phyloP scores from a whole-genome alignment of 1,139 yeast genomes.

The Zygotorulaspora mrakii region DNA sequence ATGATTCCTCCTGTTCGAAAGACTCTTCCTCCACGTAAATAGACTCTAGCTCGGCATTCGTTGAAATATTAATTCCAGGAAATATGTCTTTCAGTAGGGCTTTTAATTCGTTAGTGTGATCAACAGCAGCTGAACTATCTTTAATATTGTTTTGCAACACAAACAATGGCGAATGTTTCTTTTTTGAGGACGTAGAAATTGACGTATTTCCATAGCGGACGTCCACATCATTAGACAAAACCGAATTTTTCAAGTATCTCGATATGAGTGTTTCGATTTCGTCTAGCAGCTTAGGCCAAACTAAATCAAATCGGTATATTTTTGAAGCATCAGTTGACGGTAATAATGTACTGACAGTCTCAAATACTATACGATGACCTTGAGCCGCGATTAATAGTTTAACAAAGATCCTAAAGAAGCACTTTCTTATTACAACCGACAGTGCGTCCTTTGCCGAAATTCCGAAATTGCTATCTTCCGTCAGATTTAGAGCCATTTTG shows the following conservation, averaged over 20 bases:
- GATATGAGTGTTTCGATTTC: slow-evolving; percentile 51
- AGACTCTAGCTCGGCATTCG: slow-evolving; percentile 37
- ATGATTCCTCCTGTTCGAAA: slow-evolving; percentile 55
- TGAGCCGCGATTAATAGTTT: slow-evolving; percentile 64
- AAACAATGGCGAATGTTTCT: slow-evolving; percentile 40
- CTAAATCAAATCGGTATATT: slow-evolving; percentile 46
- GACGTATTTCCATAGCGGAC: slow-evolving; percentile 10
- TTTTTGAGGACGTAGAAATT: slow-evolving; percentile 16
- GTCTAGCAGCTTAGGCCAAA: slow-evolving; percentile 56
- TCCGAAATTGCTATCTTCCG: slow-evolving; percentile 34
- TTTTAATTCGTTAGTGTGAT: slow-evolving; percentile 45
- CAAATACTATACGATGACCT: slow-evolving; percentile 63
- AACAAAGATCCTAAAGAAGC: slow-evolving; percentile 64
- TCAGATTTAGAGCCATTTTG: slow-evolving; percentile 24
- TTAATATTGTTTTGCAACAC: slow-evolving; percentile 35
- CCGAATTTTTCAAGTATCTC: slow-evolving; percentile 25
- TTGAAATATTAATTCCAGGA: slow-evolving; percentile 52
- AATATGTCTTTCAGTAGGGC: slow-evolving; percentile 53
- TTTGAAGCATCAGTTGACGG: slow-evolving; percentile 25
- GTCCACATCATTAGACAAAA: slow-evolving; percentile 8
- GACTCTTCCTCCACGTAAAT: slow-evolving; percentile 60
- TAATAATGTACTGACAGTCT: slow-evolving; percentile 44
- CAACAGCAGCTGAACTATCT: slow-evolving; percentile 35
- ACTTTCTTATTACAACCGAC: slow-evolving; percentile 59
- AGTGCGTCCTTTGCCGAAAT: slow-evolving; percentile 45